phyloP scores from a whole-genome alignment of 2,329 filamentous ascomycete genomes.

The Fusarium siculi region DNA sequence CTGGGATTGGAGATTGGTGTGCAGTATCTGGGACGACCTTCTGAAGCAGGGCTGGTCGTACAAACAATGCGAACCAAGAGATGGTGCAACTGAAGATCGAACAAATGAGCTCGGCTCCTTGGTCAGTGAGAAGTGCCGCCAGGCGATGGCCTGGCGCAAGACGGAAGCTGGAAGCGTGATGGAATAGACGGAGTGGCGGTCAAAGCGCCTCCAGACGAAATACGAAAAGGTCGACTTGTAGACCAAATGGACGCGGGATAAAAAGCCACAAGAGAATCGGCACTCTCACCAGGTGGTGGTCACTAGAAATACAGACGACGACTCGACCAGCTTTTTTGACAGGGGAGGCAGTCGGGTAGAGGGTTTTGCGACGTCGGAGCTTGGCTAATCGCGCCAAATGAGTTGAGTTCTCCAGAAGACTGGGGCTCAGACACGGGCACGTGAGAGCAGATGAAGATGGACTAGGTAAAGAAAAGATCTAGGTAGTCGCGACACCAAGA shows the following conservation, averaged over 20 bases:
- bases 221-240: slow-evolving; percentile 7
- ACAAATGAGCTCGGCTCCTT: slow-evolving; percentile 27
- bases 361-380: slow-evolving; percentile 43
- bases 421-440: slow-evolving; percentile 22
- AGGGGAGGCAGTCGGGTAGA: slow-evolving; percentile 21
- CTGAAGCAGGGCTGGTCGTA: slow-evolving; percentile 31
- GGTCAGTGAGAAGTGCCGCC: slow-evolving; percentile 37
- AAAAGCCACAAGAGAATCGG: slow-evolving; percentile 10
- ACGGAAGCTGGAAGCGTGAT: slow-evolving; percentile 21
- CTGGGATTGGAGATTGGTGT: slow-evolving; percentile 27
- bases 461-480: not conserved
- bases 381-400: slow-evolving; percentile 37
- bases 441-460: slow-evolving; percentile 24
- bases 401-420: slow-evolving; percentile 35
- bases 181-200: slow-evolving; percentile 22
- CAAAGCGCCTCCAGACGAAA: slow-evolving; percentile 24
- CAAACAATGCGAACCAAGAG: slow-evolving; percentile 31
- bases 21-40: slow-evolving; percentile 29
- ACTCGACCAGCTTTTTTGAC: slow-evolving; percentile 15
- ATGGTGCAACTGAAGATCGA: slow-evolving; percentile 30
- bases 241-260: slow-evolving; percentile 11
- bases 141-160: slow-evolving; percentile 35
- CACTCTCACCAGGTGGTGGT: slow-evolving; percentile 24
- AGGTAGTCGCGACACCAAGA: slow-evolving; percentile 15
- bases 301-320: slow-evolving; percentile 7